Evolutionary conservation across 192 early-diverging fungal genomes (phyloP).

Genomic region (Pilaira anomala): DNA sequence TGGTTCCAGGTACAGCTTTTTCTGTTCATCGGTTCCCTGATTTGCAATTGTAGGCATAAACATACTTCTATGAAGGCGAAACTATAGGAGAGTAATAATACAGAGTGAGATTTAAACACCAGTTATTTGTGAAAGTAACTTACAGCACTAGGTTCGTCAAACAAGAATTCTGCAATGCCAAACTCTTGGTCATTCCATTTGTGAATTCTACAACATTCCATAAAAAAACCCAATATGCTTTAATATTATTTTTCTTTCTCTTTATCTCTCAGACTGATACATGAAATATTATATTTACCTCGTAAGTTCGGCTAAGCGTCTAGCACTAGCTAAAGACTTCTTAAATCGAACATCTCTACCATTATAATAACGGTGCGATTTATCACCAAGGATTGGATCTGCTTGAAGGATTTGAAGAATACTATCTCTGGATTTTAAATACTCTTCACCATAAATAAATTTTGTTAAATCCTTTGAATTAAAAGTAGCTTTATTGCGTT

Average conservation of each 20-base stretch:
- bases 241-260: background rate
- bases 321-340: constrained; percentile 56
- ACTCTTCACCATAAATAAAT: constrained; percentile 59
- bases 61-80: constrained; percentile 75
- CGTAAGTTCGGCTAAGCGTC: constrained; percentile 58
- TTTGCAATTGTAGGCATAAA: constrained; percentile 78
- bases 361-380: constrained; percentile 65
- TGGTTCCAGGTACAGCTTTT: constrained; percentile 65
- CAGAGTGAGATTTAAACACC: background rate
- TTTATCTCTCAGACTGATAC: background rate
- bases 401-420: constrained; percentile 55
- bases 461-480: constrained; percentile 56
- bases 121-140: background rate
- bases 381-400: constrained; percentile 62
- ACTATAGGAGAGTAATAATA: constrained; percentile 27
- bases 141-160: constrained; percentile 61
- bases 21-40: constrained; percentile 76
- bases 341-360: constrained; percentile 65
- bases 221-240: background rate
- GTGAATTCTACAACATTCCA: constrained; percentile 32
- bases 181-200: constrained; percentile 55
- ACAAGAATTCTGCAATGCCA: constrained; percentile 45
- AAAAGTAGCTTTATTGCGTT: constrained; percentile 66
- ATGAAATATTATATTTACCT: too few relatives aligned
- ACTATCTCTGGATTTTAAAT: constrained; percentile 49